These are phyloP conservation scores for Fusarium cyanostomum DNA, from an alignment of 2,329 filamentous ascomycete species.

Conservation along the genomic window DNA sequence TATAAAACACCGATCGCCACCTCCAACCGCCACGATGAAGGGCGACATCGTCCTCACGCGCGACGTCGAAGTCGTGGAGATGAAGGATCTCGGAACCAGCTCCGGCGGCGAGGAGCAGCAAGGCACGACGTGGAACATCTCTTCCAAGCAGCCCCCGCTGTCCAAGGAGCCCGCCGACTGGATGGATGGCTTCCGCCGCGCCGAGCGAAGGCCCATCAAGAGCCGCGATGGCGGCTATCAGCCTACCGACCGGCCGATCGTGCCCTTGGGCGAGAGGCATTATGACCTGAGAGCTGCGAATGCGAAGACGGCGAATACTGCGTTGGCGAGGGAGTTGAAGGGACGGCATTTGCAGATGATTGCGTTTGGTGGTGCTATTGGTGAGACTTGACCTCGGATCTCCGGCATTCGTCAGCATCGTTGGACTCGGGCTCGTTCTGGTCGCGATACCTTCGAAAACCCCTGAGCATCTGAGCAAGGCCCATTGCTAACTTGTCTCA, in stretches of 20 bases:
- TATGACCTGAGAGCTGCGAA: constrained; percentile 68
- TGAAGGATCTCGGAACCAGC: constrained; percentile 15
- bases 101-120: constrained; percentile 13
- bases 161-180: constrained; percentile 7
- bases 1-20: not conserved
- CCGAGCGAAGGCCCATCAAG: constrained; percentile 23
- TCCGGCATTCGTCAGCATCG: not conserved
- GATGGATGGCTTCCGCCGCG: constrained; percentile 37
- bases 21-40: constrained; percentile 18
- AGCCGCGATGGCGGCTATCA: constrained; percentile 34
- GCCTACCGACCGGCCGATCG: constrained; percentile 18
- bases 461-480: not conserved
- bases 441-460: not conserved
- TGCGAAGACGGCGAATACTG: constrained; percentile 78
- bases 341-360: constrained; percentile 95
- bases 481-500: not conserved
- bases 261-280: constrained; percentile 51
- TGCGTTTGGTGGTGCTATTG: constrained; percentile 92
- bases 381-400: constrained; percentile 51
- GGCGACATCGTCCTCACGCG: constrained; percentile 27
- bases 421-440: not conserved
- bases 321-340: constrained; percentile 80
- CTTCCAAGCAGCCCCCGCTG: not conserved
- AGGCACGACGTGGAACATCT: constrained; percentile 20
- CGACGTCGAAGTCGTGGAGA: constrained; percentile 35